Evolutionary conservation across 768 basidiomycete genomes (phyloP), one percentile per base, ranked within the genome.

Genomic region (Termitomyces sp.): DNA sequence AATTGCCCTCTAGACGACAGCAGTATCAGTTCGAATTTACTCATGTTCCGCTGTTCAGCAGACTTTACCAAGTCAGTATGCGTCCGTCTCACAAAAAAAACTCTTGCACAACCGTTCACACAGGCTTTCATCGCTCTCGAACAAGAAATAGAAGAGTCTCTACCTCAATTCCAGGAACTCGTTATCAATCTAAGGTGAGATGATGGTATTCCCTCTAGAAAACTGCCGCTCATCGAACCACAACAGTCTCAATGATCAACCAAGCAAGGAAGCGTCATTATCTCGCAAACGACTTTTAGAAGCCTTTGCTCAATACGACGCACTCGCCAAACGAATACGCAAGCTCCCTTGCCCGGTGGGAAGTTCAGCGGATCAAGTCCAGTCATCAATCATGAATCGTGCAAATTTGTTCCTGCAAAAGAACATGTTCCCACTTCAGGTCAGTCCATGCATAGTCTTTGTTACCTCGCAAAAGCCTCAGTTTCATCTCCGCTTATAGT

Each of bases 161-260:
- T 98, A 4, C 93, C 94, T 3, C 85, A 88, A 62, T 95, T 96
- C 69, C 93, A 96, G 65, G 94, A 96, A 67, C 78, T 95, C 27
- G 71, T 97, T 31, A 69, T 89, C 44, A 82, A 79, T 11, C 76
- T 95, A 37, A 88, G 75, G 90, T 91, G 58, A 58, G 33, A 9
- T 33, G 59, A 27, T 7, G 34, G 22, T 42, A 24, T 12, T 34
- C 39, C 27, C 15, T 20, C 27, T 20, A 12, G 16, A 33, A 30
- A 27, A 18, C 37, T 48, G 8, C 20, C 24, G 6, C 36, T 20
- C 33, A 54, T 41, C 36, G 57, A 18, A 27, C 34, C n/a, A 63
- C 55, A 24, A 15, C 30, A 78, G 75, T 50, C 68, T 77, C 55
- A 69, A 75, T 39, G 72, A 80, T 61, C 83, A 81, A 52, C 86